Evolutionary conservation across 2,329 filamentous ascomycete species (phyloP).

Genomic region (Penicillium hordei): DNA sequence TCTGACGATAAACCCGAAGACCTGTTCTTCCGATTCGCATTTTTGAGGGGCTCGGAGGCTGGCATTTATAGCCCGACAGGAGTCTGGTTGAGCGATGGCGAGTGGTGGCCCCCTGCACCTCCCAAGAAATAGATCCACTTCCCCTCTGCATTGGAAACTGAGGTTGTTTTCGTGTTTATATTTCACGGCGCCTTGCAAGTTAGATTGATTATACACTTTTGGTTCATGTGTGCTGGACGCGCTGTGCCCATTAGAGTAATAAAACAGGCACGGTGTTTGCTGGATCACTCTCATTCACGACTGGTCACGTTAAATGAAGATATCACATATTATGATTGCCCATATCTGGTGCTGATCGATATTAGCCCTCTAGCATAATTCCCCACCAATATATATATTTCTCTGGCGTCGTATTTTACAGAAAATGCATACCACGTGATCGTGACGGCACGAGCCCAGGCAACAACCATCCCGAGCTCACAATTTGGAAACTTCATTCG

Average conservation of each 20-base stretch:
- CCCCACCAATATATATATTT: no score
- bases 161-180: not conserved
- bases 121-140: conserved; percentile 25
- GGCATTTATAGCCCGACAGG: conserved; percentile 42
- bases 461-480: not conserved
- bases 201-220: conserved; percentile 17
- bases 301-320: conserved; percentile 13
- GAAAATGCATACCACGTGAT: conserved; percentile 7
- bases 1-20: conserved; percentile 38
- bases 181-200: not conserved
- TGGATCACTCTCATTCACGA: conserved; percentile 9
- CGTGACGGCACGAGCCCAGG: not conserved
- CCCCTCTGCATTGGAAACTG: not conserved
- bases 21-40: conserved; percentile 51
- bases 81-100: conserved; percentile 41
- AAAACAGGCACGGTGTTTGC: conserved; percentile 5
- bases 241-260: conserved; percentile 12
- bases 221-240: conserved; percentile 22
- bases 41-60: conserved; percentile 43
- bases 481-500: not conserved
- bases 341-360: not conserved
- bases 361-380: not conserved
- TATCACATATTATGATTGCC: conserved; percentile 1
- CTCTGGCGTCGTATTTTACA: not conserved
- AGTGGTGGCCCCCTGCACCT: conserved; percentile 33